Conservation (phyloP, 208 protist species). For the Crithidia thermophila region DNA sequence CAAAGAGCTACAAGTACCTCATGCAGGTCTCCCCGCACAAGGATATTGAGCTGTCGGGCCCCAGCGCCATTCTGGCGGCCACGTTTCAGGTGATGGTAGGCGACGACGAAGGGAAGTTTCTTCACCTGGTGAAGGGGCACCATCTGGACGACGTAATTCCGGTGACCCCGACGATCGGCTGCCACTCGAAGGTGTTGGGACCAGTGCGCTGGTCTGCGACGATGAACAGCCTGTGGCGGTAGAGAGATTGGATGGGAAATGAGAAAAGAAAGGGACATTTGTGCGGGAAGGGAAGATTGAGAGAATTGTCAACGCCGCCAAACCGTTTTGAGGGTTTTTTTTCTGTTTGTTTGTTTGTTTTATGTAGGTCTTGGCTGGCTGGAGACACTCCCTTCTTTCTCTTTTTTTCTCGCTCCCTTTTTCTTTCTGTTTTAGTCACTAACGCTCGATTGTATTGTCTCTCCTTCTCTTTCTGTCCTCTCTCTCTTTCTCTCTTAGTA, state of each 20-base stretch:
- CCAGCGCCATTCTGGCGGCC: constrained; percentile 67
- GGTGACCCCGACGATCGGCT: constrained; percentile 32
- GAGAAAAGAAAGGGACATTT: neutral
- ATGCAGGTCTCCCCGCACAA: constrained; percentile 57
- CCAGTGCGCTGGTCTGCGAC: constrained; percentile 67
- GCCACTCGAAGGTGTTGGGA: constrained; percentile 67
- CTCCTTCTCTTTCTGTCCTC: too few relatives aligned
- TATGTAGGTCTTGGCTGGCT: neutral
- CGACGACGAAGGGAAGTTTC: constrained; percentile 66
- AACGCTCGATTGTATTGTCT: too few relatives aligned
- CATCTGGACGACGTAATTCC: constrained; percentile 70
- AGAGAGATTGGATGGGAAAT: neutral
- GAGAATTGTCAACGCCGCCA: too few relatives aligned
- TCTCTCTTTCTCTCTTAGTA: too few relatives aligned
- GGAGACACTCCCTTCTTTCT: neutral
- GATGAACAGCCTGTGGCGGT: constrained; percentile 73
- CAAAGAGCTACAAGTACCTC: constrained; percentile 80
- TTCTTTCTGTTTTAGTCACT: too few relatives aligned
- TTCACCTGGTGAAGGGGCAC: constrained; percentile 76
- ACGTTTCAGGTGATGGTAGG: constrained; percentile 65
- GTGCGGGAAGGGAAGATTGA: too few relatives aligned
- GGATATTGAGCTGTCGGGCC: constrained; percentile 56
- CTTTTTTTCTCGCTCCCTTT: constrained; percentile 9
- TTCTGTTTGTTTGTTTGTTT: neutral
- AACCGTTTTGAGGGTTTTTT: constrained; percentile 2